These are phyloP conservation scores for Melastoma malabathricum DNA, from an alignment of 345 rosid species.

Conservation along the genomic window DNA sequence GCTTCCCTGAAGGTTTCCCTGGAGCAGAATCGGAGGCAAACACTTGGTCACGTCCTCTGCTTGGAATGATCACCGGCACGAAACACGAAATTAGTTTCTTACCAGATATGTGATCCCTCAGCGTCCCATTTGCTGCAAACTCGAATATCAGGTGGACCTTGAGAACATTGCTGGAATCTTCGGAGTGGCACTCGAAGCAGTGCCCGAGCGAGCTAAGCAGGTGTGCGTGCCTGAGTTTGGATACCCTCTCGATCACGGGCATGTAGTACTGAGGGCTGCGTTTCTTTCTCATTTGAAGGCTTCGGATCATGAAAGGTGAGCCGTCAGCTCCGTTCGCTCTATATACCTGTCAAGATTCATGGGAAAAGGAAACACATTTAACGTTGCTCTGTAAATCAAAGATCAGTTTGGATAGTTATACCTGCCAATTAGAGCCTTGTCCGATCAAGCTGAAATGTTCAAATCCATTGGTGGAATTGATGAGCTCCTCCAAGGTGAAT, in stretches of 20 bases:
- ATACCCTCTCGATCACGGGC: constrained; percentile 33
- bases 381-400: too few species aligned
- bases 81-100: too few species aligned
- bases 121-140: constrained; percentile 23
- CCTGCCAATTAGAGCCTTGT: constrained; percentile 24
- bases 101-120: constrained; percentile 33
- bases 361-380: too few species aligned
- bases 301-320: constrained; percentile 22
- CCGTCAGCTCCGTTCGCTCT: constrained; percentile 34
- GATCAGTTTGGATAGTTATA: constrained; percentile 3
- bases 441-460: constrained; percentile 17
- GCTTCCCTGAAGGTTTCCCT: too few species aligned
- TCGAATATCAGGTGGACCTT: constrained; percentile 35
- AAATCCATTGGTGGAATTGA: constrained; percentile 42
- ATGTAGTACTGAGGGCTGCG: constrained; percentile 20
- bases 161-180: constrained; percentile 24
- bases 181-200: constrained; percentile 27
- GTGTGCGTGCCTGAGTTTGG: constrained; percentile 44
- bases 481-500: constrained; percentile 48
- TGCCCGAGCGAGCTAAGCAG: constrained; percentile 57
- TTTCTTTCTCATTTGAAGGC: constrained; percentile 25
- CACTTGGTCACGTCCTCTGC: too few species aligned
- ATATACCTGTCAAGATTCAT: constrained; percentile 20
- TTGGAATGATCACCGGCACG: too few species aligned
- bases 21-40: too few species aligned